Evolutionary conservation across 257 asterid species (phyloP), one percentile per base, ranked within the genome.

Genomic region (Primulina huaijiensis): DNA sequence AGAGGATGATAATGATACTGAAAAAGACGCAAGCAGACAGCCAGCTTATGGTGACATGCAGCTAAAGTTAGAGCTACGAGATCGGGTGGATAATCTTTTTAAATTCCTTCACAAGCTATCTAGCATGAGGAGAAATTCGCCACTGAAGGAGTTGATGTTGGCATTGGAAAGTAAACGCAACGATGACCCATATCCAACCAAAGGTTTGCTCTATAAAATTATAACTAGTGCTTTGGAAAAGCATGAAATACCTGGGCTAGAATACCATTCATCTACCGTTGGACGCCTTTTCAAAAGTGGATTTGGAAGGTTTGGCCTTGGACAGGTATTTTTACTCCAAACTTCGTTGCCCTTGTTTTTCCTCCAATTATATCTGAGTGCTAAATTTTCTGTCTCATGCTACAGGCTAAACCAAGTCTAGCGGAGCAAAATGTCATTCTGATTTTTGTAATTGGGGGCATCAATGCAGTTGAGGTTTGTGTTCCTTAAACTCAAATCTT

Each of bases 221-320:
- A 77, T 91, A 38, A 77, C 88, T 0, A 83, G 82, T 73, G 77
- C 91, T 50, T 76, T 91, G 68, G 90, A 79, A 73, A 90, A 86
- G 80, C 64, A 80, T 56, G 97, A 87, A n/a, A 70, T 94, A 69
- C 95, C 97, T 74, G 97, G 93, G 30, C 69, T 94, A 77, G 96
- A 91, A 77, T 86, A 94, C 82, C 99, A 94, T 73, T 89, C 99
- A 23, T 91, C 99, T 60, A 82, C 99, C 9, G 99, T 94, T 61
- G 99, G 99, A 12, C 88, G 99, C 63, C 95, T 94, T 68, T 91
- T 94, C 23, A 94, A 94, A 78, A 94, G 97, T 64, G 99, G 99
- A 30, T 91, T 94, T 31, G 97, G 97, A 76, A 88, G 99, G 80
- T 86, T 94, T 70, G 99, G 99, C 75, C 95, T 94, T 61, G 97